Evolutionary conservation across 208 protist genomes (phyloP), one percentile per base, ranked within the genome.

Genomic region (Crithidia expoeki): DNA sequence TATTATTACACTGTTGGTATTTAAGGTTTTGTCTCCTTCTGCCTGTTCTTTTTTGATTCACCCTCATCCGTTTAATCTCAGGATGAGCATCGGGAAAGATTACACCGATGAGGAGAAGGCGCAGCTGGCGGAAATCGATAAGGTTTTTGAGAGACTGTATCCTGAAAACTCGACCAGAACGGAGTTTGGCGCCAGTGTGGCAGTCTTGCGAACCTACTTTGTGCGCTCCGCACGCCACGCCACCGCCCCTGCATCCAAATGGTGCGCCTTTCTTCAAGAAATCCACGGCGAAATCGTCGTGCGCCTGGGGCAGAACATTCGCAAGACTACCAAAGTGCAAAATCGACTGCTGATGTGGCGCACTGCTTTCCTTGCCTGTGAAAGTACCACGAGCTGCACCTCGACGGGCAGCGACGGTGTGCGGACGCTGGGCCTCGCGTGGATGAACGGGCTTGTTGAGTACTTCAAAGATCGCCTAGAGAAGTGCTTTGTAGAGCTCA

Each of bases 261-360:
- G 68, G 68, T 32, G 56, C n/a, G 25, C 51, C 25, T 44, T 74
- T n/a, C 16, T 79, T 32, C 38, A 25, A 14, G 74, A 84, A 47
- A 71, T 84, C 23, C 75, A 84, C 64, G 44, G 55, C 12, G 79
- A 84, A 57, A 21, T 77, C 17, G 57, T 84, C 14, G 68, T 70
- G 30, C 79, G 79, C 19, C 55, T 42, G 14, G 62, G 67, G n/a
- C 57, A 70, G 55, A 68, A 76, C 46, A 61, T 84, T 28, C 72
- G 73, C 51, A 72, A 72, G 23, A 67, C 73, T 30, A 69, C 46
- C 2, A 57, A 17, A 14, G 55, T 84, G 51, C 42, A 21, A 19
- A 62, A 78, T 38, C 74, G 56, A 9, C 36, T 84, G 34, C 52
- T 80, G 4, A 36, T 40, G 1, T 84, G 79, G 79, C 46, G 40